phyloP scores from a whole-genome alignment of 352 stramenopile species.

The Globisporangium barbulae region DNA sequence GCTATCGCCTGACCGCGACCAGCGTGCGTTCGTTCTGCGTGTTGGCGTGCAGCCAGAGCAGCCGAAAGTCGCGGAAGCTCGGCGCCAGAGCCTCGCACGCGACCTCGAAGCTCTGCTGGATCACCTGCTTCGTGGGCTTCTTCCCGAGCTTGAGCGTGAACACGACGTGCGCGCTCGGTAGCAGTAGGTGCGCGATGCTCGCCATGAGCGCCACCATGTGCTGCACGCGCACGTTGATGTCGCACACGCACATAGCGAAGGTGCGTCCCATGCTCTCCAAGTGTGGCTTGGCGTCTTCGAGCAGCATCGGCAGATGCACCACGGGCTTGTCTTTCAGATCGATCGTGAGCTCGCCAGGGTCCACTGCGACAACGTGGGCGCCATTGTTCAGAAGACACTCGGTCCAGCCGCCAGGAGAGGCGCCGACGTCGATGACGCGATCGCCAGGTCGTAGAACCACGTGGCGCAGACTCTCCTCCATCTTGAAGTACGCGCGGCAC shows the following conservation, averaged over 20 bases:
- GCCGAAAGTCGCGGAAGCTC: slow-evolving; percentile 19
- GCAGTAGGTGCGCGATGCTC: slow-evolving; percentile 20
- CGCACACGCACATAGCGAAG: slow-evolving; percentile 48
- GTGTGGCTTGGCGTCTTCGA: slow-evolving; percentile 34
- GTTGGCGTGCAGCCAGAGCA: slow-evolving; percentile 39
- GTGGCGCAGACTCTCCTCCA: slow-evolving; percentile 38
- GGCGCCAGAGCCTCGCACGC: slow-evolving; percentile 12
- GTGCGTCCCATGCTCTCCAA: slow-evolving; percentile 21
- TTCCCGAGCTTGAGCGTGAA: slow-evolving; percentile 40
- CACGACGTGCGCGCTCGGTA: slow-evolving; percentile 22
- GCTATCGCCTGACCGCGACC: slow-evolving; percentile 28
- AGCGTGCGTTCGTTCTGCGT: slow-evolving; percentile 46
- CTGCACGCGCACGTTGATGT: slow-evolving; percentile 36
- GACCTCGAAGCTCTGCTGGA: slow-evolving; percentile 18
- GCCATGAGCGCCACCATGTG: slow-evolving; percentile 29
- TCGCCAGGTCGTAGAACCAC: slow-evolving; percentile 19
- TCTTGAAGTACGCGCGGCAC: slow-evolving; percentile 55
- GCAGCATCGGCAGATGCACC: slow-evolving; percentile 37
- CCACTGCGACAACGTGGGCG: slow-evolving; percentile 45
- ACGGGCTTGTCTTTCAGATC: slow-evolving; percentile 20
- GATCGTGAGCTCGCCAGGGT: slow-evolving; percentile 49
- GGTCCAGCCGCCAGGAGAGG: slow-evolving; percentile 55
- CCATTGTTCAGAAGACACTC: slow-evolving; percentile 40
- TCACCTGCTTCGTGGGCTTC: slow-evolving; percentile 25
- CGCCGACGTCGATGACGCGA: slow-evolving; percentile 46